phyloP scores from a whole-genome alignment of 108 stramenopile species.

The Asterionellopsis glacialis region DNA sequence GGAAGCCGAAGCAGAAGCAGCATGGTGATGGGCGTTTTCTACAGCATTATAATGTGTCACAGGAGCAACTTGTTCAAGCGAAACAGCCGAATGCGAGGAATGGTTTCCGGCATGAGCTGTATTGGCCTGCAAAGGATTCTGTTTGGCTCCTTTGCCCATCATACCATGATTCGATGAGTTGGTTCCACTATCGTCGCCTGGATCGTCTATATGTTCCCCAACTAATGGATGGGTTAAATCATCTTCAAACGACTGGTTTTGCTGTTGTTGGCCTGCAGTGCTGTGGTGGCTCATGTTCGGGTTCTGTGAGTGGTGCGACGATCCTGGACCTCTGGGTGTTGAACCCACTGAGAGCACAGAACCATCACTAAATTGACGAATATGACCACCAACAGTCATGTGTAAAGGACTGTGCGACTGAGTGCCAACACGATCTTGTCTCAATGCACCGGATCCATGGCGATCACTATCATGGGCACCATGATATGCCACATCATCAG shows the following conservation, averaged over 20 bases:
- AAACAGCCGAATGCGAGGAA: neutral
- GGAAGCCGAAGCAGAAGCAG: neutral
- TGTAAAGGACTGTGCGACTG: too few relatives aligned
- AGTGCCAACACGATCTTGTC: too few relatives aligned
- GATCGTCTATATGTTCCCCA: constrained; percentile 46
- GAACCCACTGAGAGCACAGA: too few relatives aligned
- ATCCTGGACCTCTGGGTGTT: too few relatives aligned
- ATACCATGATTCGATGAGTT: neutral
- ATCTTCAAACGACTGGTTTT: constrained; percentile 19
- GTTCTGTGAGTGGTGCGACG: too few relatives aligned
- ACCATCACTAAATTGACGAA: too few relatives aligned
- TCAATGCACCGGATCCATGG: too few relatives aligned
- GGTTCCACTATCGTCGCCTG: constrained; percentile 19
- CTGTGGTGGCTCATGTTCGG: too few relatives aligned
- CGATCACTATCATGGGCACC: too few relatives aligned
- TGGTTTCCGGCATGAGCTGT: neutral
- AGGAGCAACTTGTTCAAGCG: neutral
- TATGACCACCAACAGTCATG: too few relatives aligned
- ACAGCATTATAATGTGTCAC: neutral
- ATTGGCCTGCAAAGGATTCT: neutral
- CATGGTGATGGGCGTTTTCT: neutral
- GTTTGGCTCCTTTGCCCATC: neutral
- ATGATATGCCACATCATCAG: too few relatives aligned
- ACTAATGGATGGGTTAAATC: constrained; percentile 37
- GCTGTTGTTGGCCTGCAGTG: too few relatives aligned